Conservation (phyloP, 2,329 filamentous ascomycete genomes). For the Botrytis paeoniae region DNA sequence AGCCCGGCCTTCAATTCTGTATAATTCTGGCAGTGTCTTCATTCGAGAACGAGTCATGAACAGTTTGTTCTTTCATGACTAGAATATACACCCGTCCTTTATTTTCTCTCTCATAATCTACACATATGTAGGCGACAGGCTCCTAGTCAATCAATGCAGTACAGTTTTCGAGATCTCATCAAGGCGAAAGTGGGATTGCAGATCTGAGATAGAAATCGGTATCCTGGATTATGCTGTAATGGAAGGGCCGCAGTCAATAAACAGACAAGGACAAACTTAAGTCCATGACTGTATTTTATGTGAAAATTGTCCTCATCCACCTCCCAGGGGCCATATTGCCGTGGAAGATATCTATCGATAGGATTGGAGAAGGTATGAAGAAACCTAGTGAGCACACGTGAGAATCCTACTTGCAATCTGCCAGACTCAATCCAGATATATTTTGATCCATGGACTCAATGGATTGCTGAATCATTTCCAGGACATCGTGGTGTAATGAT, state of each 20-base stretch:
- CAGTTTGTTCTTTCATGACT: too few species aligned
- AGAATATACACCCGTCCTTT: too few species aligned
- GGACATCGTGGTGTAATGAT: background rate
- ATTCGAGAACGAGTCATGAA: too few species aligned
- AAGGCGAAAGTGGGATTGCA: background rate
- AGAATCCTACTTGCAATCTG: background rate
- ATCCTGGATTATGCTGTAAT: background rate
- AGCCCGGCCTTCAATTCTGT: too few species aligned
- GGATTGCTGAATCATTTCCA: rapidly evolving
- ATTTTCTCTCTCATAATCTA: too few species aligned
- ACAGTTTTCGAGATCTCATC: too few species aligned
- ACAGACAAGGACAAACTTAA: background rate
- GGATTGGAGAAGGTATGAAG: background rate
- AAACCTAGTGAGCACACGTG: background rate
- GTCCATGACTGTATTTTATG: background rate
- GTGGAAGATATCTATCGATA: background rate
- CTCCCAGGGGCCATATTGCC: background rate
- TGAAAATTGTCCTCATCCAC: background rate
- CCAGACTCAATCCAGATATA: background rate
- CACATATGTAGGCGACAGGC: too few species aligned
- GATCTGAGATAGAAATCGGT: background rate
- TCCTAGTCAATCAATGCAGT: too few species aligned
- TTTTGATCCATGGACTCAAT: background rate
- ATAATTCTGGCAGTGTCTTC: too few species aligned
- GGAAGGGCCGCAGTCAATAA: too few species aligned